Base-by-base conservation (phyloP, 331 rosid genomes). In the Phaseolus coccineus region DNA sequence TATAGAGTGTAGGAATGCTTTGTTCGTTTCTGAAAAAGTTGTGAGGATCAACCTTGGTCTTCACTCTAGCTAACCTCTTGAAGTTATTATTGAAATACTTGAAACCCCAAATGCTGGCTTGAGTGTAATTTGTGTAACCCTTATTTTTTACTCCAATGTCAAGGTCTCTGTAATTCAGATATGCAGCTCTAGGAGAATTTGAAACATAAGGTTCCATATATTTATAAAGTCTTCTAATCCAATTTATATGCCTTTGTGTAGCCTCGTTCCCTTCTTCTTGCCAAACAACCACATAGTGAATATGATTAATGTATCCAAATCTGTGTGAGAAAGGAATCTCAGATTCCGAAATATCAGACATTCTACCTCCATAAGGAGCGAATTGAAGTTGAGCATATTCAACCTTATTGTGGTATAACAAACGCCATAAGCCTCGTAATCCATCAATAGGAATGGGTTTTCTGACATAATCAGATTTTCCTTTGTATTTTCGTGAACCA, bases 291-390 rank as follows among this genome's bases (percentile, higher is more conserved):
- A 14, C 0, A 13, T 87, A 61, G 7, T 78, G 87, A 52, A 85
- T 78, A 42, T 82, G 67, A 71, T 50, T 83, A 25, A 89, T 22
- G 73, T 73, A 82, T 12, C 87, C 92, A 33, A 46, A 30, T 71
- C 92, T 80, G 16, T 86, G 84, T 11, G 90, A 87, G 74, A 82
- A 89, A 22, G 92, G 92, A 66, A 59, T 86, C 63, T 83, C 81
- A 8, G 77, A 71, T 13, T 83, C 84, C 0, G 85, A 48, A 71
- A 87, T 89, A 71, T 83, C 79, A 39, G 52, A 80, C 90, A 89
- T 87, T 81, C 44, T 83, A 0, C 88, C 93, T 15, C 90, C 90
- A 62, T 87, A 85, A 1, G 90, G 93, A 57, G 46, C 69, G 6
- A 89, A n/a, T 27, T 61, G 28, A 47, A 87, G 7, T 2, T 1